A percentile compares a stretch with the other conserved stretches of the same genome.
Conservation (phyloP, 306 rosid genomes). For the Oemleria cerasiformis region DNA sequence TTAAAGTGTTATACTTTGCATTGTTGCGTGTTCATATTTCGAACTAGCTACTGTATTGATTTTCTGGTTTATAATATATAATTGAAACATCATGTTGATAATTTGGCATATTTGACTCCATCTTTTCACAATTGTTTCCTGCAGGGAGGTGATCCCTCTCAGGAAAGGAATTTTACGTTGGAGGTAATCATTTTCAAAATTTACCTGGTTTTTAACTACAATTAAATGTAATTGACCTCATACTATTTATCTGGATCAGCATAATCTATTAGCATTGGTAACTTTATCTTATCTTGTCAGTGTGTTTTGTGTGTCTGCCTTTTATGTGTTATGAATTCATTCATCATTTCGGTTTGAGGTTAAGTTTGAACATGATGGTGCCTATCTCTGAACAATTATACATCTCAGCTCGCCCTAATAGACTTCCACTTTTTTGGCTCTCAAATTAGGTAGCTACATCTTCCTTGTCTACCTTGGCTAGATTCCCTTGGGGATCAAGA, state of each 20-base stretch:
- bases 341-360: neutral
- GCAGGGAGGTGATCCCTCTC: constrained; percentile 84
- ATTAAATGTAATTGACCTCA: no score
- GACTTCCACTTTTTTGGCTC: neutral
- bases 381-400: constrained; percentile 19
- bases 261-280: neutral
- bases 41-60: neutral
- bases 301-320: neutral
- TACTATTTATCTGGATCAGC: neutral
- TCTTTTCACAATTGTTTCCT: constrained; percentile 3
- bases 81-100: neutral
- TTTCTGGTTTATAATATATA: neutral
- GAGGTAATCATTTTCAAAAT: constrained; percentile 46
- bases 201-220: no score
- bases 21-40: constrained; percentile 2
- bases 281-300: neutral
- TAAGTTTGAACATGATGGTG: neutral
- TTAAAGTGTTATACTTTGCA: neutral
- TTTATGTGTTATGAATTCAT: neutral
- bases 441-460: constrained; percentile 55
- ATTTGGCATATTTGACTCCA: neutral
- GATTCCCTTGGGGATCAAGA: constrained; percentile 87
- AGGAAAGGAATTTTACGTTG: constrained; percentile 59
- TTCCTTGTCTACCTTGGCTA: constrained; percentile 69
- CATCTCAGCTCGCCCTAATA: constrained; percentile 19